Conservation (phyloP, 75 land plant genomes). For the Sequoia sempervirens region DNA sequence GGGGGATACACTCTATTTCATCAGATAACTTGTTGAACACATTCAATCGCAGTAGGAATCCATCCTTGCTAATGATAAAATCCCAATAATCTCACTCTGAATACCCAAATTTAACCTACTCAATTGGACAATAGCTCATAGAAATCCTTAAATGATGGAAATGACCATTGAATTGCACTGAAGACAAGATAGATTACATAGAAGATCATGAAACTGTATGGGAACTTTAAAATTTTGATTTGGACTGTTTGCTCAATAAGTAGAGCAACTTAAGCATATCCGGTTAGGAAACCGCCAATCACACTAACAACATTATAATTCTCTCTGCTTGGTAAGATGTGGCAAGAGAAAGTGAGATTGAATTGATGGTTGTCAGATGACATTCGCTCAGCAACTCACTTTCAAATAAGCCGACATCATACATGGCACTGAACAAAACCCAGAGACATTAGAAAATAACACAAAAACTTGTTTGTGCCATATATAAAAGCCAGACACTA, state of each 20-base stretch:
- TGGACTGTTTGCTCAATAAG: neutral
- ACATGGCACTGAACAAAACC: neutral
- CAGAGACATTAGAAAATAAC: neutral
- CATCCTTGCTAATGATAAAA: neutral
- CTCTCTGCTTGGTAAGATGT: neutral
- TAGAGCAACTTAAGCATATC: neutral
- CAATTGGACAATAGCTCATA: neutral
- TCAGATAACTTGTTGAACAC: neutral
- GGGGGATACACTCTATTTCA: neutral
- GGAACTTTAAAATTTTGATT: neutral
- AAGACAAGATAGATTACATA: neutral
- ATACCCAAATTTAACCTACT: neutral
- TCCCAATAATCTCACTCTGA: neutral
- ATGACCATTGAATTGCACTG: neutral
- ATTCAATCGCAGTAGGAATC: neutral
- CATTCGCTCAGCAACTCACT: neutral
- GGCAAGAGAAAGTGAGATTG: neutral
- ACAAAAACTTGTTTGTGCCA: neutral
- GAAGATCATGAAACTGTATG: neutral
- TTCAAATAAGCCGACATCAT: neutral
- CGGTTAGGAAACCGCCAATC: neutral
- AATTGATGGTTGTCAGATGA: neutral
- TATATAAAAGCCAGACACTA: neutral
- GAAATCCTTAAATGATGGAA: neutral
- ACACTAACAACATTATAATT: neutral